Evolutionary conservation across 2,329 filamentous ascomycete genomes (phyloP).

Genomic region (Fusarium phyllophilum): DNA sequence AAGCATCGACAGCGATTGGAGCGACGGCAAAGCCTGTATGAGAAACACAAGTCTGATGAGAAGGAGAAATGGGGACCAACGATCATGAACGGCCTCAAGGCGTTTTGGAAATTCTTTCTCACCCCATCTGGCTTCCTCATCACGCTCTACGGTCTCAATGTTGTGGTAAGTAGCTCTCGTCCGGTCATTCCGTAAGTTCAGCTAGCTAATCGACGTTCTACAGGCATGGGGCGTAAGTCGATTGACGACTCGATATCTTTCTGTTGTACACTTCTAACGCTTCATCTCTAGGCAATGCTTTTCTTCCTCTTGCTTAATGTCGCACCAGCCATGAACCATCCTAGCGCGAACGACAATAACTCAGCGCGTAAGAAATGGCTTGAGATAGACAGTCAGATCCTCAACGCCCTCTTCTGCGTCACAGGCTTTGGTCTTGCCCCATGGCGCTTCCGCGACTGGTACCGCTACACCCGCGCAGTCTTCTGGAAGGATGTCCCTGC

Average conservation of each 20-base stretch:
- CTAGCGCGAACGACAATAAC: constrained; percentile 67
- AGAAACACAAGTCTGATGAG: neutral
- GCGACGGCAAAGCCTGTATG: neutral
- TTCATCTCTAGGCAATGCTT: neutral
- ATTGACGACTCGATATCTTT: neutral
- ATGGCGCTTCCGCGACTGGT: constrained; percentile 75
- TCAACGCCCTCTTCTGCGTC: constrained; percentile 84
- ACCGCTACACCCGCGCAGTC: neutral
- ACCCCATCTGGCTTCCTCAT: constrained; percentile 55
- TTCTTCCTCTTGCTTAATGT: neutral
- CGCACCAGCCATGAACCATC: constrained; percentile 1
- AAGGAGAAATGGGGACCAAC: constrained; percentile 3
- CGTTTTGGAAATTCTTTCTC: constrained; percentile 1
- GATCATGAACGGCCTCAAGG: neutral
- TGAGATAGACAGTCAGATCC: constrained; percentile 82
- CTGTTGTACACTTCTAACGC: neutral
- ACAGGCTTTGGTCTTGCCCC: constrained; percentile 85
- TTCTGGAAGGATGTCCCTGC: neutral
- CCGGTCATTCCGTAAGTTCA: neutral
- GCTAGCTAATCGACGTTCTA: neutral
- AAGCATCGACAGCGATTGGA: neutral
- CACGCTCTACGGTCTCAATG: neutral
- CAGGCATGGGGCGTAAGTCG: constrained; percentile 1
- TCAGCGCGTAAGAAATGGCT: constrained; percentile 83
- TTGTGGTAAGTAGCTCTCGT: neutral